Evolutionary conservation across 306 rosid species (phyloP).

Genomic region (Begonia loranthoides): DNA sequence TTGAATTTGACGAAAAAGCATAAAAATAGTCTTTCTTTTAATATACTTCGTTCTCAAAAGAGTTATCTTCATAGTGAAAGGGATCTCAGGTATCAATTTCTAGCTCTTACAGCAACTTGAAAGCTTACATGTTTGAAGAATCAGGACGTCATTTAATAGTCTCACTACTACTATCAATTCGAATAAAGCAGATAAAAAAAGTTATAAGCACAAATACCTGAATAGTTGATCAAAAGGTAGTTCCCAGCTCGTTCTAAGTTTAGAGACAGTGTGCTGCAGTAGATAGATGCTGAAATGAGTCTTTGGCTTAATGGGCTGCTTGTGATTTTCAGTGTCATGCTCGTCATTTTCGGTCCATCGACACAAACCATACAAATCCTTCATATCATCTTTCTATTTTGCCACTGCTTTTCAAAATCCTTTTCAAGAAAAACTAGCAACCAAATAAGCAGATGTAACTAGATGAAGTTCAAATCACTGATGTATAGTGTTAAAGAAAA

Average conservation of each 20-base stretch:
- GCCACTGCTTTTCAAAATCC: no score
- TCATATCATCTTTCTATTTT: no score
- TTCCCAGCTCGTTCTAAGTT: background rate
- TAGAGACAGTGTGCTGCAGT: constrained; percentile 8
- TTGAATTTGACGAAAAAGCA: no score
- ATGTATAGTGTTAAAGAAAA: no score
- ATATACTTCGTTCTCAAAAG: background rate
- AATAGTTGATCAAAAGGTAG: background rate
- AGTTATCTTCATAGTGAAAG: background rate
- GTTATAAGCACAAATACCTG: background rate
- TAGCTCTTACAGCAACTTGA: constrained; percentile 5
- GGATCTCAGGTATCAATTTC: constrained; percentile 1
- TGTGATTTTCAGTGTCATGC: background rate
- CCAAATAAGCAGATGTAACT: no score
- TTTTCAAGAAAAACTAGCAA: no score
- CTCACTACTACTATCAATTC: constrained; percentile 7
- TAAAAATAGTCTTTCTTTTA: no score
- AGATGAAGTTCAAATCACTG: no score
- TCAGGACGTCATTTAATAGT: constrained; percentile 7
- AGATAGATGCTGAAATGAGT: background rate
- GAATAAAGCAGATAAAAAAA: background rate
- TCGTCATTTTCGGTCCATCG: no score
- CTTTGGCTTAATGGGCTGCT: background rate
- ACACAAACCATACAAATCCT: no score
- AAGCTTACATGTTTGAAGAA: constrained; percentile 21